phyloP scores from a whole-genome alignment of 345 rosid species.

The Eutrema japonicum region DNA sequence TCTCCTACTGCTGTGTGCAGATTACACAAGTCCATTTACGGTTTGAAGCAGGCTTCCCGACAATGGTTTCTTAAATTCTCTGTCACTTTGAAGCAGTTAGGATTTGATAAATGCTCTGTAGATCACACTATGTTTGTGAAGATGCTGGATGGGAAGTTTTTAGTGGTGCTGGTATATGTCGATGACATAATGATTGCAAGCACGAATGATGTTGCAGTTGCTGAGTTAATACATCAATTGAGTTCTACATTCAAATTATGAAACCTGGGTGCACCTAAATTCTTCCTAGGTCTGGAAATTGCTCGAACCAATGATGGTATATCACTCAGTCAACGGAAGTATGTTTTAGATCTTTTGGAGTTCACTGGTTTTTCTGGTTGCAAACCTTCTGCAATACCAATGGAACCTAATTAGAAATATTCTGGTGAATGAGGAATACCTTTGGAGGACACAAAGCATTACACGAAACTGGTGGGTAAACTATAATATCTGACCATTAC shows the following conservation, averaged over 20 bases:
- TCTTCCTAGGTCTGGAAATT: neutral
- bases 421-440: too few relatives aligned
- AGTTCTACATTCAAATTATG: neutral
- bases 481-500: neutral
- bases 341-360: neutral
- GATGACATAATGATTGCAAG: neutral
- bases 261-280: neutral
- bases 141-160: too few relatives aligned
- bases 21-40: neutral
- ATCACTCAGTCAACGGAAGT: too few relatives aligned
- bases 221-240: fast-evolving
- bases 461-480: too few relatives aligned
- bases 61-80: neutral
- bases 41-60: neutral
- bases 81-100: neutral
- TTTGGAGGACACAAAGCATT: too few relatives aligned
- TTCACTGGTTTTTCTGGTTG: neutral
- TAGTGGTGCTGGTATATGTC: too few relatives aligned
- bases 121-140: neutral
- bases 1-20: neutral
- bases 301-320: neutral
- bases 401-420: too few relatives aligned
- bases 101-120: neutral
- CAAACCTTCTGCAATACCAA: too few relatives aligned
- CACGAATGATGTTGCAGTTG: neutral